Evolutionary conservation across 2,329 filamentous ascomycete genomes (phyloP).

Genomic region (Phaeosphaeriaceae sp.): DNA sequence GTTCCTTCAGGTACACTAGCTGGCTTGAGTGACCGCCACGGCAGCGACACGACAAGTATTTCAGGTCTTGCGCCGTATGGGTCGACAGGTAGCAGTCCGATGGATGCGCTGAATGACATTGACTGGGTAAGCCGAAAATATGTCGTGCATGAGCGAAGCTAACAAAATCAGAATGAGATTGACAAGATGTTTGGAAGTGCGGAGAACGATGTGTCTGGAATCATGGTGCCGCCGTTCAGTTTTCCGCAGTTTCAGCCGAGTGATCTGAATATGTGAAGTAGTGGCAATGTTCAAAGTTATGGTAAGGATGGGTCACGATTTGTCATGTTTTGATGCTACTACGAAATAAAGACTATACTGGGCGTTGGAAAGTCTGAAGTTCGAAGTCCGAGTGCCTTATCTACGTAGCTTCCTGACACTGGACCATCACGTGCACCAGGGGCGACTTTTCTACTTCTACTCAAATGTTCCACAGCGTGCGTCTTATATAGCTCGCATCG

Average conservation of each 20-base stretch:
- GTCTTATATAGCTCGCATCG: too few species aligned
- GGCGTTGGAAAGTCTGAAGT: too few species aligned
- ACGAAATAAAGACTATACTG: neutral
- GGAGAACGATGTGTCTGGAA: slow-evolving; percentile 29
- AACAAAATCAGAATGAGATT: slow-evolving; percentile 52
- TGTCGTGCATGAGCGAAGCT: neutral
- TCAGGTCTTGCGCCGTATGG: slow-evolving; percentile 4
- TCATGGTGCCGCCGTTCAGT: slow-evolving; percentile 45
- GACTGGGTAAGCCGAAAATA: slow-evolving; percentile 66
- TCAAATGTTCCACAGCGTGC: too few species aligned
- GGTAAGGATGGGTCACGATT: too few species aligned
- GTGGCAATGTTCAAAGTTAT: too few species aligned
- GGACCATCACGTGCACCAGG: too few species aligned
- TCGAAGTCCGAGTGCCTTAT: too few species aligned
- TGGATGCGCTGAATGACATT: slow-evolving; percentile 57
- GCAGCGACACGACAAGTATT: slow-evolving; percentile 1
- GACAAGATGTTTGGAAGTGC: slow-evolving; percentile 53
- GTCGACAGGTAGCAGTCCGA: slow-evolving; percentile 23
- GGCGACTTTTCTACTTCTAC: too few species aligned
- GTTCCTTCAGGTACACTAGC: neutral
- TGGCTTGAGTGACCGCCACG: neutral
- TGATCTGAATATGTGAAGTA: slow-evolving; percentile 26
- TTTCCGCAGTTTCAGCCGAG: slow-evolving; percentile 39
- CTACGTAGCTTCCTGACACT: too few species aligned
- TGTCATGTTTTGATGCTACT: neutral